Evolutionary conservation across 1,139 yeast species (phyloP).

Genomic region (Hansenula lynferdii): DNA sequence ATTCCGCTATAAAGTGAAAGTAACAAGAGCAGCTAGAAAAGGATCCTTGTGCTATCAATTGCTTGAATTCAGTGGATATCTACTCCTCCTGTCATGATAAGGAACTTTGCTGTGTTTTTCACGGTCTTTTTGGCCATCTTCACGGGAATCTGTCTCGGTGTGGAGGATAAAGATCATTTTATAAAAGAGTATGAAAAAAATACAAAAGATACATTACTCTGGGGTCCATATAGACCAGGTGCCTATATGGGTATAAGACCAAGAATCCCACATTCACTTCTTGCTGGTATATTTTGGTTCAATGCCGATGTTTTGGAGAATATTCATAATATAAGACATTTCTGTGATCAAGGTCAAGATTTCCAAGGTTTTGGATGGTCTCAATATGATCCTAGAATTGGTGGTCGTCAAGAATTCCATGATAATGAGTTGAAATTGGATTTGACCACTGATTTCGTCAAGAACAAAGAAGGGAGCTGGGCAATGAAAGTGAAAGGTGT

Average conservation of each 20-base stretch:
- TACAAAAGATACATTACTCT: conserved; percentile 45
- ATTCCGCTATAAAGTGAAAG: too few species aligned
- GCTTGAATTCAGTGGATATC: too few species aligned
- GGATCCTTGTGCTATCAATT: too few species aligned
- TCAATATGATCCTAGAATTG: conserved; percentile 77
- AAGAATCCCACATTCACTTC: conserved; percentile 61
- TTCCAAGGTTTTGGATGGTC: conserved; percentile 83
- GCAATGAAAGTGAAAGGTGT: conserved; percentile 61
- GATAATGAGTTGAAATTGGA: conserved; percentile 64
- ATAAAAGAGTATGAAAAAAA: conserved; percentile 22
- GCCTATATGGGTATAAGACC: conserved; percentile 86
- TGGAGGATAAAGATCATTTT: conserved; percentile 4
- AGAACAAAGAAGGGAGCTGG: conserved; percentile 75
- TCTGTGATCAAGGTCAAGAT: conserved; percentile 71
- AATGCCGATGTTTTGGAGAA: conserved; percentile 58
- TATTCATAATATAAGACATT: conserved; percentile 63
- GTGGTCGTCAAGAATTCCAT: conserved; percentile 74
- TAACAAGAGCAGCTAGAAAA: too few species aligned
- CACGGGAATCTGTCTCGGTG: neutral
- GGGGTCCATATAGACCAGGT: conserved; percentile 95
- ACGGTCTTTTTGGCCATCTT: neutral
- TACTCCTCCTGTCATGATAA: neutral
- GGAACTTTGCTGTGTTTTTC: neutral
- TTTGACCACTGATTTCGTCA: conserved; percentile 70
- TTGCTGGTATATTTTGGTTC: conserved; percentile 90